phyloP scores from a whole-genome alignment of 164 flowering plant species.

The Malania oleifera region DNA sequence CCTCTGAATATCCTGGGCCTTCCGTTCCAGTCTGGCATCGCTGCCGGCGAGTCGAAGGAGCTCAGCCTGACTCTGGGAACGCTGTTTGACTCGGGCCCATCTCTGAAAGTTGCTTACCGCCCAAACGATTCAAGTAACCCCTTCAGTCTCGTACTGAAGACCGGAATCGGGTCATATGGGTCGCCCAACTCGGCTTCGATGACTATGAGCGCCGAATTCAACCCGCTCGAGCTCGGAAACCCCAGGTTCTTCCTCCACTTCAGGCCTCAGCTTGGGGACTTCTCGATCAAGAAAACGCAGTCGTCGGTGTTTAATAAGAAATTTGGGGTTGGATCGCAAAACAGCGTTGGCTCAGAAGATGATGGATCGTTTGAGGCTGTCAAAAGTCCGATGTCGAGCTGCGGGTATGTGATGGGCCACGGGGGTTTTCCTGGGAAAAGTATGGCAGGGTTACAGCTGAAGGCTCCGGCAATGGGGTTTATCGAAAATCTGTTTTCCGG shows the following conservation, averaged over 20 bases:
- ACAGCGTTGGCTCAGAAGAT: neutral
- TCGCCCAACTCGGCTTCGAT: constrained; percentile 6
- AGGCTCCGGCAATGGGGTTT: neutral
- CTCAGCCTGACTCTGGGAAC: constrained; percentile 24
- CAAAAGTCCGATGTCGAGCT: neutral
- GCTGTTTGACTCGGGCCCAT: constrained; percentile 30
- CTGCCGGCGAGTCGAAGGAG: constrained; percentile 33
- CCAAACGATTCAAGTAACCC: constrained; percentile 20
- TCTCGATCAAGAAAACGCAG: constrained; percentile 15
- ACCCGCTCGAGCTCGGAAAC: constrained; percentile 13
- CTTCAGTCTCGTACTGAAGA: constrained; percentile 5
- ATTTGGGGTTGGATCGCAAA: constrained; percentile 3
- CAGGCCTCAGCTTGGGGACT: constrained; percentile 33
- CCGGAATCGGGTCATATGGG: constrained; percentile 4
- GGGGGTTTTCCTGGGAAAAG: constrained; percentile 6
- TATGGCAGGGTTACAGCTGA: neutral
- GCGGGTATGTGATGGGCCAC: too few species aligned
- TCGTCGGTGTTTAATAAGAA: constrained; percentile 3
- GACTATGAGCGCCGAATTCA: constrained; percentile 15
- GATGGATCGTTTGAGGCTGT: neutral
- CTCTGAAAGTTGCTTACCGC: constrained; percentile 24
- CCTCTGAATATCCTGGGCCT: constrained; percentile 23
- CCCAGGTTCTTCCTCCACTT: constrained; percentile 30
- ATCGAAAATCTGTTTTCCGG: constrained; percentile 10
- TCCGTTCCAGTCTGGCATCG: constrained; percentile 26